phyloP scores from a whole-genome alignment of 78 protist genomes.

The Goniomonas avonlea region DNA sequence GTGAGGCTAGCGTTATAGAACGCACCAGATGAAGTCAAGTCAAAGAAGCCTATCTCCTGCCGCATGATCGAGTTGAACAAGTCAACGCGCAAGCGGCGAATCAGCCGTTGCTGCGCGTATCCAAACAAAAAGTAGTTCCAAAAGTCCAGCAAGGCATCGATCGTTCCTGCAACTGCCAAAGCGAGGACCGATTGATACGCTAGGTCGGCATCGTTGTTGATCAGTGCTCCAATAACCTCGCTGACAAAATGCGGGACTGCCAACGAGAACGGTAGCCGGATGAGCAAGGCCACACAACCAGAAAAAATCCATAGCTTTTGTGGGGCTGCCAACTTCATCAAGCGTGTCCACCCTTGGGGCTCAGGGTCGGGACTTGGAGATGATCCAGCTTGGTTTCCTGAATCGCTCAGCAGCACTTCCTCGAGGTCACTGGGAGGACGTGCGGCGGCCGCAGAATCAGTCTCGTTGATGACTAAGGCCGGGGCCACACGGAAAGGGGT shows the following conservation, averaged over 20 bases:
- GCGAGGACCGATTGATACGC: not conserved
- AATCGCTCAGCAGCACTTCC: too few species aligned
- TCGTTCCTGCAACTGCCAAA: not conserved
- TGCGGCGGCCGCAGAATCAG: too few species aligned
- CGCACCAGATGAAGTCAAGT: too few species aligned
- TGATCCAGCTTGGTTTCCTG: too few species aligned
- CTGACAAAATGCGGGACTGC: conserved; percentile 29
- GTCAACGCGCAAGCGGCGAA: conserved; percentile 3
- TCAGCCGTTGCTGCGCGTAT: conserved; percentile 33
- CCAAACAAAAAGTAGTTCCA: conserved; percentile 35
- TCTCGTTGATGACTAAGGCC: too few species aligned
- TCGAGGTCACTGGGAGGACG: too few species aligned
- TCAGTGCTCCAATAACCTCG: conserved; percentile 2
- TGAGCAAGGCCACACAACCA: conserved; percentile 6
- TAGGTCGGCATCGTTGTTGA: not conserved
- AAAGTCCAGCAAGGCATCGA: conserved; percentile 33
- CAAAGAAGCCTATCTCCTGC: conserved; percentile 23
- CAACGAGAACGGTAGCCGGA: conserved; percentile 32
- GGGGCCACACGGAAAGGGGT: too few species aligned
- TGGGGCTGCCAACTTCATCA: not conserved
- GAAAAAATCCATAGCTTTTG: not conserved
- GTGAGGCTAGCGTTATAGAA: too few species aligned
- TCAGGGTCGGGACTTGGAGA: too few species aligned
- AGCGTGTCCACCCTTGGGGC: not conserved
- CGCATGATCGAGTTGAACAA: not conserved